A percentile compares a stretch with the other conserved stretches of the same genome.
Evolutionary conservation across 202 grass and related monocot genomes (phyloP).

Genomic region (Zoysia matrella): DNA sequence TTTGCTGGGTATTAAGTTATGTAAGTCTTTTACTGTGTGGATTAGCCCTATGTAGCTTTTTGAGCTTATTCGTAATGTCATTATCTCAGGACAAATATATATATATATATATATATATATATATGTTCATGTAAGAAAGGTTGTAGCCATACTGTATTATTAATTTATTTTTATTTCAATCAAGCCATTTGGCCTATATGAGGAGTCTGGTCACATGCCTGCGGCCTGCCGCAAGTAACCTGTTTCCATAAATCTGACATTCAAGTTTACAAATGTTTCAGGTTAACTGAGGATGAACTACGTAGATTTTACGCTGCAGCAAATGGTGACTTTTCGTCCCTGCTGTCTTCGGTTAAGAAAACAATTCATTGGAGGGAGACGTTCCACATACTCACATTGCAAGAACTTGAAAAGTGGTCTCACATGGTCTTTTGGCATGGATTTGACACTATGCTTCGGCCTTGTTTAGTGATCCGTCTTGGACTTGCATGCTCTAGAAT

Average conservation of each 20-base stretch:
- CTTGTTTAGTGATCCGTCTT: constrained; percentile 86
- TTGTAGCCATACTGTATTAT: constrained; percentile 4
- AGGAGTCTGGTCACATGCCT: constrained; percentile 30
- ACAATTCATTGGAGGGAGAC: constrained; percentile 93
- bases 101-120: no score
- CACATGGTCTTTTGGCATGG: no score
- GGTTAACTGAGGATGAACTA: constrained; percentile 85
- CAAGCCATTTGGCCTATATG: constrained; percentile 3
- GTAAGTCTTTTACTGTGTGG: constrained; percentile 22
- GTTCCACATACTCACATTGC: constrained; percentile 65
- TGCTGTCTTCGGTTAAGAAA: constrained; percentile 84
- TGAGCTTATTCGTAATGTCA: constrained; percentile 13
- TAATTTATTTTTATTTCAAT: not conserved
- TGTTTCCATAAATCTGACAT: constrained; percentile 28
- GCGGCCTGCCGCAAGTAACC: not conserved
- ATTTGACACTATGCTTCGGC: no score
- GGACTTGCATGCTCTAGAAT: constrained; percentile 87
- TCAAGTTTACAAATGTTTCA: constrained; percentile 45
- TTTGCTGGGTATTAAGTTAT: constrained; percentile 6
- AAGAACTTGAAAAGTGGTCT: no score
- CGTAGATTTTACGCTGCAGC: constrained; percentile 76
- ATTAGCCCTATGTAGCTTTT: not conserved
- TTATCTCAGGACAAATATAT: not conserved
- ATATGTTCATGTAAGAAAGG: constrained; percentile 6
- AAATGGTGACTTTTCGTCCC: constrained; percentile 75